A percentile compares a stretch with the other conserved stretches of the same genome.
phyloP scores from a whole-genome alignment of 164 flowering plant genomes.

The Berberis vulgaris region DNA sequence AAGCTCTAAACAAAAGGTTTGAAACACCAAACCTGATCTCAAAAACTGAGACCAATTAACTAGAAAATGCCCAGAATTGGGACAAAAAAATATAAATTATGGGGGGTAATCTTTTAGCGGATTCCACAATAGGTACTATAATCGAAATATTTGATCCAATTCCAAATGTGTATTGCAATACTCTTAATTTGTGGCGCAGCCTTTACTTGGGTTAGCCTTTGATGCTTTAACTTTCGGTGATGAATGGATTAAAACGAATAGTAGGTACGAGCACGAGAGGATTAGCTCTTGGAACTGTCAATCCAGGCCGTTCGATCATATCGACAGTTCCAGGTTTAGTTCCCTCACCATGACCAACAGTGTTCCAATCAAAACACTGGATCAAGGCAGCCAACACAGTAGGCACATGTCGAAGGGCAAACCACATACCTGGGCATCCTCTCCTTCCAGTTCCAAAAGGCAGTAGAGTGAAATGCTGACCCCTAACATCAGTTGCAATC shows the following conservation, averaged over 20 bases:
- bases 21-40: too few relatives aligned
- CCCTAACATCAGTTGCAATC: slow-evolving; percentile 1
- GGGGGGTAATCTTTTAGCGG: too few relatives aligned
- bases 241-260: not conserved
- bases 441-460: slow-evolving; percentile 10
- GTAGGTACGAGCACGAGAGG: slow-evolving; percentile 5
- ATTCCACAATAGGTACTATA: too few relatives aligned
- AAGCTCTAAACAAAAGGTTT: too few relatives aligned
- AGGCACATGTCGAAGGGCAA: not conserved
- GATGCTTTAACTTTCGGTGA: too few relatives aligned
- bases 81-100: too few relatives aligned
- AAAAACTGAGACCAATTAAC: too few relatives aligned
- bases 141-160: too few relatives aligned
- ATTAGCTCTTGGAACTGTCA: slow-evolving; percentile 7
- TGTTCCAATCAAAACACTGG: slow-evolving; percentile 12
- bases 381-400: slow-evolving; percentile 5
- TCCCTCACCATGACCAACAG: not conserved
- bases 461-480: slow-evolving; percentile 5
- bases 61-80: too few relatives aligned
- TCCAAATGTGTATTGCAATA: too few relatives aligned
- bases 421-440: slow-evolving; percentile 7
- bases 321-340: not conserved
- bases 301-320: slow-evolving; percentile 10
- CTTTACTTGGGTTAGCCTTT: too few relatives aligned
- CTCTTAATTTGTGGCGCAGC: too few relatives aligned